Evolutionary conservation across 257 asterid genomes (phyloP).

Genomic region (Nicotiana benthamiana): DNA sequence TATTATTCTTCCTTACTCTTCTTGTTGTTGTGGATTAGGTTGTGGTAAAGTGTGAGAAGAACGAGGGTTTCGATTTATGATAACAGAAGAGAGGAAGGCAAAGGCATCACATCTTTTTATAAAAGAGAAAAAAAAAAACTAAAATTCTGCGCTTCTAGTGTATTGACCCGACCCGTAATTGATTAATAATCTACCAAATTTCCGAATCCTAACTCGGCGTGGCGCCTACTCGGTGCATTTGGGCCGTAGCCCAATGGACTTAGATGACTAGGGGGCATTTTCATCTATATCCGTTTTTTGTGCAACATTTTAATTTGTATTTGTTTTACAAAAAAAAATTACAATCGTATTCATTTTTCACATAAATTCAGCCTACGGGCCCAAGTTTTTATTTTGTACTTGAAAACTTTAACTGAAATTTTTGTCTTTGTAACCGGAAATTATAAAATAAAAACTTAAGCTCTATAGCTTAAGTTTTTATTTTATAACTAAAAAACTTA

Average conservation of each 20-base stretch:
- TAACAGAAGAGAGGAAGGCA: constrained; percentile 1
- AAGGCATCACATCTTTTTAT: background rate
- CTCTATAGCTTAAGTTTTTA: too few species aligned
- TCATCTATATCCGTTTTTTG: too few species aligned
- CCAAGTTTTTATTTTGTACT: too few species aligned
- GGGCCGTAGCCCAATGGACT: background rate
- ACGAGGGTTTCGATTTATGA: constrained; percentile 54
- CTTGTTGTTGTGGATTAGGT: constrained; percentile 9
- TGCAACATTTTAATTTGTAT: too few species aligned
- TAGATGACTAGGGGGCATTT: background rate
- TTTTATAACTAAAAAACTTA: too few species aligned
- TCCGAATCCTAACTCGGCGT: background rate
- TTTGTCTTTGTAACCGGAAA: too few species aligned
- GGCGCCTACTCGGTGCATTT: background rate
- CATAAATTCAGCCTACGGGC: too few species aligned
- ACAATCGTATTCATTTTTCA: too few species aligned
- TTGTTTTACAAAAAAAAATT: too few species aligned
- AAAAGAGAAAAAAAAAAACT: background rate
- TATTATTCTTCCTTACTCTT: background rate
- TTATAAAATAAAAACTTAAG: too few species aligned
- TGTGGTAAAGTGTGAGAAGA: constrained; percentile 19
- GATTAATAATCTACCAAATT: background rate
- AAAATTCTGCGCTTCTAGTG: background rate
- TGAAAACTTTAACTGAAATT: too few species aligned
- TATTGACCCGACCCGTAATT: constrained; percentile 1